Percentiles rank a stretch among this genome's conserved stretches.
Conservation (phyloP, 2,329 filamentous ascomycete genomes). For the Talaromyces piceae region DNA sequence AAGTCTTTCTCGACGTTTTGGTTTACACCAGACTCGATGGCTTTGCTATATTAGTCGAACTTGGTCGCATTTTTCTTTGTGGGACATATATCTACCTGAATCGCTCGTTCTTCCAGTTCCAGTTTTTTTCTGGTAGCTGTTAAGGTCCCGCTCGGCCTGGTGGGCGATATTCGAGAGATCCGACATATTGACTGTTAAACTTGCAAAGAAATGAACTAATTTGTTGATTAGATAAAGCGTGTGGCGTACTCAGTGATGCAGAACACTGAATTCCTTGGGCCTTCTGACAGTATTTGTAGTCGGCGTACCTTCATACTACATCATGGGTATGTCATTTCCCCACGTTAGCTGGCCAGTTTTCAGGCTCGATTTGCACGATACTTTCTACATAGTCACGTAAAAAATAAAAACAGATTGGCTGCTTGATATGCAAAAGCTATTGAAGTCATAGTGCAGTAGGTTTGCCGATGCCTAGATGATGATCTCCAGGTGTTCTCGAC, state of each 20-base stretch:
- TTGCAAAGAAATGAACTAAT: neutral
- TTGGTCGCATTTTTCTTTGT: too few relatives aligned
- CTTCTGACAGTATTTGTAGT: neutral
- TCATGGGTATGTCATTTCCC: conserved; percentile 27
- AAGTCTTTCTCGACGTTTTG: conserved; percentile 33
- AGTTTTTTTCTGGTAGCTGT: conserved; percentile 33
- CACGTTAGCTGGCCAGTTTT: neutral
- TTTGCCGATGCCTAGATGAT: too few relatives aligned
- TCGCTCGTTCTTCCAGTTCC: conserved; percentile 31
- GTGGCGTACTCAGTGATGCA: too few relatives aligned
- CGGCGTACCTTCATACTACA: conserved; percentile 25
- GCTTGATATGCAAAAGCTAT: too few relatives aligned
- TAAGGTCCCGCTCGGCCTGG: conserved; percentile 34
- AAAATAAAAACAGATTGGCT: too few relatives aligned
- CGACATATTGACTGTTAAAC: neutral
- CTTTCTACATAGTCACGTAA: neutral
- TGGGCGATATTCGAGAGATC: conserved; percentile 16
- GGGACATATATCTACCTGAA: conserved; percentile 23
- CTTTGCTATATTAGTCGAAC: conserved; percentile 13
- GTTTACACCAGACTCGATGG: conserved; percentile 36
- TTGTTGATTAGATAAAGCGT: too few relatives aligned
- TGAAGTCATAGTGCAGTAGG: too few relatives aligned
- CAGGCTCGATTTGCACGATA: neutral
- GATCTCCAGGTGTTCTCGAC: too few relatives aligned
- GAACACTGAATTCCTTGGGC: too few relatives aligned